Base-by-base conservation (phyloP, 345 rosid species). In the Eucalyptus grandis region DNA sequence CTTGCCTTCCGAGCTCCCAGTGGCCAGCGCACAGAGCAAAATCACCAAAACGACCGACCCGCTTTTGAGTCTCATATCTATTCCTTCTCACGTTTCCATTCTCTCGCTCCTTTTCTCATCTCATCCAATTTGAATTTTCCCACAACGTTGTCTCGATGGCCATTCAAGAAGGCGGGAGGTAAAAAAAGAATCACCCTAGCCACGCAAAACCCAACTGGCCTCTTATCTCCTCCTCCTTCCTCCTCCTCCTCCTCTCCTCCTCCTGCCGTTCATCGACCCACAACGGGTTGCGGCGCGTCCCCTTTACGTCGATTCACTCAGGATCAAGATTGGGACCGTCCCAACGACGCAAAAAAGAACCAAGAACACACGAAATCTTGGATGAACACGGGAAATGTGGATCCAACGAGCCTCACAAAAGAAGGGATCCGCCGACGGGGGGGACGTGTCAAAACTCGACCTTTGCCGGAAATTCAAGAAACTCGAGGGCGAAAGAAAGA, bases 61-160 rank as follows among this genome's bases (percentile, higher is more conserved):
- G 88, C 90, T 77, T 87, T 87, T 50, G 87, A 90, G 92, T 91
- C 90, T 92, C 88, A 90, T 88, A 90, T 90, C 92, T 95, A 91
- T 93, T 90, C 90, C 92, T 91, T 91, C 88, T 89, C 89, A 90
- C 88, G 87, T 87, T 56, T 86, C 92, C 94, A 90, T 89, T 90
- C 91, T 65, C 90, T 46, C 72, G 58, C 87, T 91, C 58, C 87
- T 87, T 92, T 92, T 92, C 92, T 95, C 96, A 94, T 94, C 91
- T 91, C 91, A 93, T 93, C 89, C 87, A 89, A 92, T 89, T 19
- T 53, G 85, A 13, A 77, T 40, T 77, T 12, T 40, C 85, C 44
- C 47, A 77, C 30, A 2, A n/a, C 77, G 34, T 65, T 65, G 21
- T n/a, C 3, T 14, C 31, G 77, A 65, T 6, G 49, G 37, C 22